Conservation (phyloP, 202 grass and related monocot genomes). For the Eragrostis tef region DNA sequence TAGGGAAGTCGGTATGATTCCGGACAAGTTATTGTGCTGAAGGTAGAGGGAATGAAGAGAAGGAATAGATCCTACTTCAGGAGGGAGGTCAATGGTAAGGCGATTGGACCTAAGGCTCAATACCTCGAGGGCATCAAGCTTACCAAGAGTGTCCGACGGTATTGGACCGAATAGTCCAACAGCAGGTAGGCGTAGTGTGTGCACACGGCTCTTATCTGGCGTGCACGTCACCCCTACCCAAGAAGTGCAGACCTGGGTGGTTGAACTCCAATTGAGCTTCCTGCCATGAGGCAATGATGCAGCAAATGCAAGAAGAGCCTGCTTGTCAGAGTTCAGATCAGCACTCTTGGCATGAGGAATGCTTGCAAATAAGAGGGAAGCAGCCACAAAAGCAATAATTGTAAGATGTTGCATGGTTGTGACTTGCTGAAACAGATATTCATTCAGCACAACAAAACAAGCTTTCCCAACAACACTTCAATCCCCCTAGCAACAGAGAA, state of each 20-base stretch:
- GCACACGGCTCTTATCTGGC: slow-evolving; percentile 66
- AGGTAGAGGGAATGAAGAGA: slow-evolving; percentile 86
- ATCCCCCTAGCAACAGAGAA: slow-evolving; percentile 40
- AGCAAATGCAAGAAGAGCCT: slow-evolving; percentile 89
- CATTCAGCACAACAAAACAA: slow-evolving; percentile 30
- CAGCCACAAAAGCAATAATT: slow-evolving; percentile 43
- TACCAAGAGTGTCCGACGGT: slow-evolving; percentile 74
- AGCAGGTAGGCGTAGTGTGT: slow-evolving; percentile 68
- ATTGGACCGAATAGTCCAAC: slow-evolving; percentile 84
- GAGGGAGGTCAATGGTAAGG: slow-evolving; percentile 75
- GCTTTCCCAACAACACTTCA: slow-evolving; percentile 44
- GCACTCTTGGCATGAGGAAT: slow-evolving; percentile 54
- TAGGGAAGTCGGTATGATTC: slow-evolving; percentile 86
- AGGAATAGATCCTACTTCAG: slow-evolving; percentile 87
- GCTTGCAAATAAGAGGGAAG: slow-evolving; percentile 50
- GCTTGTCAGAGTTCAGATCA: slow-evolving; percentile 79
- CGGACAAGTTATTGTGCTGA: slow-evolving; percentile 90
- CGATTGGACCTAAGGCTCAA: slow-evolving; percentile 93
- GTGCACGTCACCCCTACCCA: slow-evolving; percentile 92
- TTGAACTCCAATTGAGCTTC: slow-evolving; percentile 86
- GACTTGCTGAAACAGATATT: slow-evolving; percentile 42
- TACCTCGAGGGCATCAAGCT: slow-evolving; percentile 88
- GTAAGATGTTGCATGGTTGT: slow-evolving; percentile 49
- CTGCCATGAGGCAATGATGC: slow-evolving; percentile 72
- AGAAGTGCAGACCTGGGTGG: slow-evolving; percentile 70